Evolutionary conservation across 2,329 filamentous ascomycete genomes (phyloP).

Genomic region (Colletotrichum costaricense): DNA sequence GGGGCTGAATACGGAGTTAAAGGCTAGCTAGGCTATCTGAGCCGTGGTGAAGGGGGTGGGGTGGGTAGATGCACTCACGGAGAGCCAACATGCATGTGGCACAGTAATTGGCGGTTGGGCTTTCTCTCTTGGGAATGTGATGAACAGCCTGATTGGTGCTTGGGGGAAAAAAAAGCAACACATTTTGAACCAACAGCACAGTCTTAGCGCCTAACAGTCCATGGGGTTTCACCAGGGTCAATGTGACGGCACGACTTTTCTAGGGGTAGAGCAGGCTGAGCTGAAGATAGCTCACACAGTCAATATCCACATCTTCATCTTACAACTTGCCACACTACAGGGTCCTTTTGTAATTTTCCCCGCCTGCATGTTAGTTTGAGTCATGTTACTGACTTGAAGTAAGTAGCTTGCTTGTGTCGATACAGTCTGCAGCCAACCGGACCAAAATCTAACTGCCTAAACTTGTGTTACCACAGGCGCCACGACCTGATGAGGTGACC

Average conservation of each 20-base stretch:
- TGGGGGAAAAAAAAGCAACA: background rate
- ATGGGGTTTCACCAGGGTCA: no score
- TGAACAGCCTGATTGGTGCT: background rate
- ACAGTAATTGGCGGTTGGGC: background rate
- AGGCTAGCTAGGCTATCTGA: background rate
- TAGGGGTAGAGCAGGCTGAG: background rate
- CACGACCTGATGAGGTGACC: conserved; percentile 39
- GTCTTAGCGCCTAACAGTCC: background rate
- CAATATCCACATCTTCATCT: background rate
- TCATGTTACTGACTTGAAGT: background rate
- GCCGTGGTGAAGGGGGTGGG: background rate
- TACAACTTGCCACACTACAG: background rate
- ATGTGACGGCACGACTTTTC: background rate
- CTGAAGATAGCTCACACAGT: background rate
- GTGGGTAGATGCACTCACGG: background rate
- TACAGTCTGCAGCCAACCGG: background rate
- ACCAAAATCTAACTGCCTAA: background rate
- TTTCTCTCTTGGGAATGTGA: background rate
- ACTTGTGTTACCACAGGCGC: conserved; percentile 35
- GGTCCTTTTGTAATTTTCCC: background rate
- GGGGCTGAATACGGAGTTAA: background rate
- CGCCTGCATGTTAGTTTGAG: background rate
- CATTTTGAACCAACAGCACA: background rate
- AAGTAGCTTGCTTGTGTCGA: background rate
- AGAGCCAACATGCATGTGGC: background rate